Conservation (phyloP, 1,284 basidiomycete genomes). For the Dichomitus squalens region DNA sequence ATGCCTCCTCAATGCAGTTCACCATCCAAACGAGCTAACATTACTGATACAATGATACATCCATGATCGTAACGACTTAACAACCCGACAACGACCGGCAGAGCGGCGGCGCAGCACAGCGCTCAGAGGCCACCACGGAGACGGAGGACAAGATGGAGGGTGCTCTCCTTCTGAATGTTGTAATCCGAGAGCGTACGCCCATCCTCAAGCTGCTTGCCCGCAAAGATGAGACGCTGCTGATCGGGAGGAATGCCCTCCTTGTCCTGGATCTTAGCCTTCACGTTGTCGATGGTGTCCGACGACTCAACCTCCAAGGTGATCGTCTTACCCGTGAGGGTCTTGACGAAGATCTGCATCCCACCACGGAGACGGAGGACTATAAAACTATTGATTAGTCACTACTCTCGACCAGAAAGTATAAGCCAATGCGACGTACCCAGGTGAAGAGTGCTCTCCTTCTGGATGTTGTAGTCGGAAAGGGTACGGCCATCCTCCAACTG, state of each 20-base stretch:
- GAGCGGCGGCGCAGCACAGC: neutral
- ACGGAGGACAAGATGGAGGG: conserved; percentile 69
- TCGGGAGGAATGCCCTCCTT: conserved; percentile 32
- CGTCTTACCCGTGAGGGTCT: conserved; percentile 33
- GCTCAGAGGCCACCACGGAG: conserved; percentile 69
- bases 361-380: conserved; percentile 35
- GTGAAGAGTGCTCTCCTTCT: conserved; percentile 36
- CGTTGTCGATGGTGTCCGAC: conserved; percentile 32
- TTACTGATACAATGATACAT: conserved; percentile 16
- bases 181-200: conserved; percentile 32
- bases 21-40: conserved; percentile 14
- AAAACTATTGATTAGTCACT: neutral
- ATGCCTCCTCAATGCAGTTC: neutral
- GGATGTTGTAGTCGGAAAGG: conserved; percentile 41
- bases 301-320: conserved; percentile 33
- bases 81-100: neutral
- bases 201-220: conserved; percentile 32
- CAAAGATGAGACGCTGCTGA: conserved; percentile 33
- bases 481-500: conserved; percentile 79
- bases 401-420: neutral
- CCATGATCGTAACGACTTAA: conserved; percentile 12
- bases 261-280: conserved; percentile 34
- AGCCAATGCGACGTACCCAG: conserved; percentile 22
- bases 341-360: conserved; percentile 35
- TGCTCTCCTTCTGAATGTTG: conserved; percentile 76